Base-by-base conservation (phyloP, 2,329 filamentous ascomycete genomes). In the Penicillium sp. region DNA sequence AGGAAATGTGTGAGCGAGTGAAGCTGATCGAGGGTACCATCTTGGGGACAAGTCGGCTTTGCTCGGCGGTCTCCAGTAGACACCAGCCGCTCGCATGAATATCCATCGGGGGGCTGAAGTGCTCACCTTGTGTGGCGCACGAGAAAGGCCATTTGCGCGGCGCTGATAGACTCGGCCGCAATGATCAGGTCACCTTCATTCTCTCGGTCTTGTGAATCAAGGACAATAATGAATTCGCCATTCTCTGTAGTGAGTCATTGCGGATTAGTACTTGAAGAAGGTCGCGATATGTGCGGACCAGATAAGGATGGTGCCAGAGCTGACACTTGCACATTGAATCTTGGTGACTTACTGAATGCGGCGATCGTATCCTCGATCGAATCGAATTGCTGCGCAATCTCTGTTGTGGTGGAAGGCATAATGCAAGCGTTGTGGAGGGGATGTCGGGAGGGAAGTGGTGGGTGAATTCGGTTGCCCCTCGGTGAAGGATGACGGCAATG, bases 101-200 rank as follows among this genome's bases (percentile, higher is more conserved):
- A 18, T 24, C 36, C 27, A 37, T 18, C 38, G 13, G 4, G 34
- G 39, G 36, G 44, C 39, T 45, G 35, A 46, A 26, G 41, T 24
- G 35, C 57, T 46, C 62, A 76, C 73, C 73, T 89, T 35, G 87
- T 86, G 76, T 95, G 83, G 63, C 90, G 88, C 69, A 98, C 82
- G 80, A 98, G 85, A 76, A 96, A 98, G 62, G 90, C 88, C 84
- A 95, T 94, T 73, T 97, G 91, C 56, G 87, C 80, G 25, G 90
- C 79, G 7, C 91, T 95, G 55, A 96, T 75, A 62, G 86, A 80
- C 58, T 89, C 76, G 53, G 90, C 91, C 57, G 93, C 88, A 65
- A 97, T 94, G 71, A 97, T 96, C 42, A 98, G 82, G 74, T 98
- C 93, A 70, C 90, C 93, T 79, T 98, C 93, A 70, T 98, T 98